phyloP scores from a whole-genome alignment of 495 filamentous ascomycete genomes.

The Hyaloscypha finlandica region DNA sequence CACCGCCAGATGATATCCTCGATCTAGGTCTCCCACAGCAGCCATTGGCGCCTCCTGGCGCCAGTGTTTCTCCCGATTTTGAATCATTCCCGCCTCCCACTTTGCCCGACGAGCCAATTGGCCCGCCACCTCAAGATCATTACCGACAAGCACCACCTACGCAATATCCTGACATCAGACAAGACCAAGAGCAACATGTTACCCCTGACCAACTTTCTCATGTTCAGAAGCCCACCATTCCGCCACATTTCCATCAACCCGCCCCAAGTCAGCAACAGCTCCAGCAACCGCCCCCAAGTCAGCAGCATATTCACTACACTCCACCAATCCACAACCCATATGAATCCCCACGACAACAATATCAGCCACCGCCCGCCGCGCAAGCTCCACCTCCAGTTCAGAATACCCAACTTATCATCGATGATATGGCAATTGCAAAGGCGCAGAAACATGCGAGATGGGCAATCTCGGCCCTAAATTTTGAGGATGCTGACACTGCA shows the following conservation, averaged over 20 bases:
- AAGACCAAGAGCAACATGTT: neutral
- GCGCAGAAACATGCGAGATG: conserved; percentile 97
- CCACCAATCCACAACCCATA: neutral
- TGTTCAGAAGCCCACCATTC: no score
- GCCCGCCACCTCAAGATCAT: conserved; percentile 29
- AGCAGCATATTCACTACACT: neutral
- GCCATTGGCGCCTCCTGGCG: conserved; percentile 28
- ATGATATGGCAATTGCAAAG: conserved; percentile 73
- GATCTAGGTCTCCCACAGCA: conserved; percentile 33
- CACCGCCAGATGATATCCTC: conserved; percentile 26
- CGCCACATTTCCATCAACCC: neutral
- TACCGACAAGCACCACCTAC: conserved; percentile 34
- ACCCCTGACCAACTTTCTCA: no score
- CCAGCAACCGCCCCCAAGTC: conserved; percentile 4
- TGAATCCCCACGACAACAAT: conserved; percentile 15
- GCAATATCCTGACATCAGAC: conserved; percentile 7
- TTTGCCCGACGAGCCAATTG: conserved; percentile 17
- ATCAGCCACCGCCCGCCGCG: neutral
- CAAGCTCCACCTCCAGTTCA: conserved; percentile 13
- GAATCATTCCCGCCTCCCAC: conserved; percentile 27
- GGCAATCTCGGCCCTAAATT: conserved; percentile 95
- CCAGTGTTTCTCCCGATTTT: conserved; percentile 10
- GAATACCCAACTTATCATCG: conserved; percentile 40
- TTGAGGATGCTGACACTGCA: conserved; percentile 92
- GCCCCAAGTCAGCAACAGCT: conserved; percentile 10